phyloP scores from a whole-genome alignment of 2,329 filamentous ascomycete genomes.

The Colletotrichum sidae region DNA sequence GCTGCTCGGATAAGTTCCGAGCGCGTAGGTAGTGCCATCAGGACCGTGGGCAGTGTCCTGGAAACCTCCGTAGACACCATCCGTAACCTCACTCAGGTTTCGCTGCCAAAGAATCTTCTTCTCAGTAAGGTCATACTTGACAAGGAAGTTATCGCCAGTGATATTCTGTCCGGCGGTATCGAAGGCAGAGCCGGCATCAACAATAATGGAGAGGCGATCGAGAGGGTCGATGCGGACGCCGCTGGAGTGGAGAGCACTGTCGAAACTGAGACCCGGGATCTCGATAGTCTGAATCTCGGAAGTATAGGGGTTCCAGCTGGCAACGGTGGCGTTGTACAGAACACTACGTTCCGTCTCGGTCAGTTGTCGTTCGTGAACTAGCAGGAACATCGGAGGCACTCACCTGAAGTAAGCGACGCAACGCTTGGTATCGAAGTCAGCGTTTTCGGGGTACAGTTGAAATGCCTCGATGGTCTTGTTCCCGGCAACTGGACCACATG shows the following conservation, averaged over 20 bases:
- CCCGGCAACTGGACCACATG: conserved; percentile 16
- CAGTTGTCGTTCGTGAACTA: conserved; percentile 13
- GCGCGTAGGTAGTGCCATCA: conserved; percentile 49
- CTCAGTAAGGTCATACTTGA: conserved; percentile 48
- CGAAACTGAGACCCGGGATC: conserved; percentile 46
- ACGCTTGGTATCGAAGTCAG: conserved; percentile 38
- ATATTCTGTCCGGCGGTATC: conserved; percentile 49
- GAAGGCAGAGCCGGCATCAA: conserved; percentile 50
- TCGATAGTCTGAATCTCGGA: conserved; percentile 42
- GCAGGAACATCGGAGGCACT: not conserved
- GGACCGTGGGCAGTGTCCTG: conserved; percentile 53
- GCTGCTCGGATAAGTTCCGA: conserved; percentile 52
- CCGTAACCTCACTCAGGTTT: conserved; percentile 47
- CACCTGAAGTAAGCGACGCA: conserved; percentile 40
- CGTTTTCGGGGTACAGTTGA: conserved; percentile 41
- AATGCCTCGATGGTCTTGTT: conserved; percentile 24
- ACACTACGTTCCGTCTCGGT: conserved; percentile 8
- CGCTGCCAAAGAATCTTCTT: conserved; percentile 45
- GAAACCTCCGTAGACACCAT: conserved; percentile 49
- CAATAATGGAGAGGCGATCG: conserved; percentile 48
- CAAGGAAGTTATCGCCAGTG: conserved; percentile 49
- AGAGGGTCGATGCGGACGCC: conserved; percentile 50
- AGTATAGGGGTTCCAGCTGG: conserved; percentile 47
- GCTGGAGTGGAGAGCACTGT: conserved; percentile 46
- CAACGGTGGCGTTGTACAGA: conserved; percentile 49